Evolutionary conservation across 768 basidiomycete species (phyloP).

Genomic region (Scleroderma citrinum): DNA sequence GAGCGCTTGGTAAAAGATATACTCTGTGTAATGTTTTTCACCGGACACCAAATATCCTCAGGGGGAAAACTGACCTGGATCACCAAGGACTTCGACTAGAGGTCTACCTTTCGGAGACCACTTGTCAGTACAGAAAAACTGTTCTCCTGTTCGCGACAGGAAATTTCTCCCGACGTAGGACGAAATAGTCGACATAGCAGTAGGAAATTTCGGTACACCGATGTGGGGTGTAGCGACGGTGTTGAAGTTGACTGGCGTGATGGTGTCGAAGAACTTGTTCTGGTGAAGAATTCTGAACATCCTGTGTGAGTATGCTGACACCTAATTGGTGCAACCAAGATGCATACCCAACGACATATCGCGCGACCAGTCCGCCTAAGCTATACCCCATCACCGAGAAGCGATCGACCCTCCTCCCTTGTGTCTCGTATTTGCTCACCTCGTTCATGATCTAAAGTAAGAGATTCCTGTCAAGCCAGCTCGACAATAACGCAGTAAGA

Average conservation of each 20-base stretch:
- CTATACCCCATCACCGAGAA: constrained; percentile 77
- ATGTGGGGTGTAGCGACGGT: constrained; percentile 83
- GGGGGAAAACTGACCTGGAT: constrained; percentile 49
- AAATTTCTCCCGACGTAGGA: constrained; percentile 59
- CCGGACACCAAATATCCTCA: not conserved
- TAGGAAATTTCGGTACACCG: constrained; percentile 62
- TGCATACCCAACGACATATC: constrained; percentile 67
- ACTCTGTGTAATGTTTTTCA: constrained; percentile 35
- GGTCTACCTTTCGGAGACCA: constrained; percentile 65
- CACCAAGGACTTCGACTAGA: constrained; percentile 72
- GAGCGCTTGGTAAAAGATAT: constrained; percentile 72
- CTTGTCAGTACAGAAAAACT: constrained; percentile 68
- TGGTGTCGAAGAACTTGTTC: constrained; percentile 61
- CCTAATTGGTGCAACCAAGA: too few relatives aligned
- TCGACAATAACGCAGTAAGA: not conserved
- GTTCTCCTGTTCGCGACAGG: constrained; percentile 74
- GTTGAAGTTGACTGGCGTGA: constrained; percentile 74
- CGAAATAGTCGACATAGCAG: constrained; percentile 48
- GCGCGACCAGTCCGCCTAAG: constrained; percentile 76
- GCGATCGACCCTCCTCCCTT: constrained; percentile 53
- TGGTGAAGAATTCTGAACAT: constrained; percentile 53
- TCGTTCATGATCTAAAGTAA: constrained; percentile 47
- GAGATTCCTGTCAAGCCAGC: not conserved
- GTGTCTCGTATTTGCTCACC: constrained; percentile 44
- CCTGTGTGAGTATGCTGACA: not conserved